phyloP scores from a whole-genome alignment of 495 filamentous ascomycete genomes.

The Recurvomyces mirabilis region DNA sequence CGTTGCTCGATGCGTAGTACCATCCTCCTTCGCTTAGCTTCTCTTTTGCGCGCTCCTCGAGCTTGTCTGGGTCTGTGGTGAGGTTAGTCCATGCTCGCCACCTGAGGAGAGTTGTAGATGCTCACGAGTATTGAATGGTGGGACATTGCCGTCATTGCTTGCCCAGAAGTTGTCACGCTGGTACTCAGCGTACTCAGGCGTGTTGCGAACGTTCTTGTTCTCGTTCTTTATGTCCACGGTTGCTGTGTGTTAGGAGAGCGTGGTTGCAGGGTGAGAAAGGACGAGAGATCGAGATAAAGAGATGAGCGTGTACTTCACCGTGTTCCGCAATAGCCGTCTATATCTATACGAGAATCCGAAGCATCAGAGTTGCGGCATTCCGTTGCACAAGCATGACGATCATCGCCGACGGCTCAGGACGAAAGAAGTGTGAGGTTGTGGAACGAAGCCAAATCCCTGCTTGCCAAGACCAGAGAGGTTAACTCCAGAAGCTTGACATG shows the following conservation, averaged over 20 bases:
- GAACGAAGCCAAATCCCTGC: too few species aligned
- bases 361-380: too few species aligned
- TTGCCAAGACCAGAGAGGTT: too few species aligned
- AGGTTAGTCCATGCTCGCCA: too few species aligned
- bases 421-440: too few species aligned
- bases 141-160: conserved; percentile 42
- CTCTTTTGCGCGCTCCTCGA: conserved; percentile 47
- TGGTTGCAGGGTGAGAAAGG: background rate
- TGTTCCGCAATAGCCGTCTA: too few species aligned
- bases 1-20: conserved; percentile 57
- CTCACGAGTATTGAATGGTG: conserved; percentile 45
- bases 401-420: too few species aligned
- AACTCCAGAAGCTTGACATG: too few species aligned
- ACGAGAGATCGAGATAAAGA: background rate
- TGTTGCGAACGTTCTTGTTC: conserved; percentile 44
- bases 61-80: conserved; percentile 41
- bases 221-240: conserved; percentile 43
- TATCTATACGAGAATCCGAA: too few species aligned
- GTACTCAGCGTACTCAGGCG: conserved; percentile 51
- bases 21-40: conserved; percentile 43
- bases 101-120: too few species aligned
- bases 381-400: too few species aligned
- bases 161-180: conserved; percentile 53
- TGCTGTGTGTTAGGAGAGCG: background rate
- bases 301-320: too few species aligned